Conservation (phyloP, 1,284 basidiomycete species). For the Phellopilus nigrolimitatus region DNA sequence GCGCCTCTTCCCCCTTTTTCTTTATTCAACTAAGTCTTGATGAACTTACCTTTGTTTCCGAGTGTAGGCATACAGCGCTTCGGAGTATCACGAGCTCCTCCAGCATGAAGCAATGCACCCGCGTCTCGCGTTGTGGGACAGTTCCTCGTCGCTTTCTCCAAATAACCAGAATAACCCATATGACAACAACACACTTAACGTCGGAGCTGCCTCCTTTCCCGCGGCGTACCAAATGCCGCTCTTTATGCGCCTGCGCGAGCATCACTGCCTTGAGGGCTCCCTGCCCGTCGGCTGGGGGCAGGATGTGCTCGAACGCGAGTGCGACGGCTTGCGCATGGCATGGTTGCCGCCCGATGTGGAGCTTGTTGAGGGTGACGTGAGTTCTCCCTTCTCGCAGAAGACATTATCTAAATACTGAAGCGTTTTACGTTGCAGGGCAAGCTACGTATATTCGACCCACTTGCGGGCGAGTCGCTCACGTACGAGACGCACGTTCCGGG, state of each 20-base stretch:
- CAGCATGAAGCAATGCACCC: background rate
- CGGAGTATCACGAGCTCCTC: background rate
- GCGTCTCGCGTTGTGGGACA: background rate
- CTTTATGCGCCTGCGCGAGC: conserved; percentile 11
- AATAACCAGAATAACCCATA: too few relatives aligned
- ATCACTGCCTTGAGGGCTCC: conserved; percentile 2
- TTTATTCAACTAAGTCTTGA: too few relatives aligned
- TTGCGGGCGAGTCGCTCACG: background rate
- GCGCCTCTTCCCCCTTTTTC: too few relatives aligned
- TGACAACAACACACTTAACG: too few relatives aligned
- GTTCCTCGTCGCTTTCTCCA: too few relatives aligned
- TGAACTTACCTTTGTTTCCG: too few relatives aligned
- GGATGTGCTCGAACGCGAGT: background rate
- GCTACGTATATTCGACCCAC: background rate
- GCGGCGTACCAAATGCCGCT: background rate
- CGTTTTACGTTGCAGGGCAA: background rate
- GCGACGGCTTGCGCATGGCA: conserved; percentile 1
- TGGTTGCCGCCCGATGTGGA: conserved; percentile 5
- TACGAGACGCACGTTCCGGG: conserved; percentile 8
- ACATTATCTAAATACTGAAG: background rate
- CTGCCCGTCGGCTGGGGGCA: conserved; percentile 1
- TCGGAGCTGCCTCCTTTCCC: background rate
- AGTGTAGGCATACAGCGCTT: background rate
- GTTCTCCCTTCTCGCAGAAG: background rate
- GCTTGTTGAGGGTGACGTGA: background rate